Evolutionary conservation across 176 grass and related monocot species (phyloP).

Genomic region (Bothriochloa decipiens): DNA sequence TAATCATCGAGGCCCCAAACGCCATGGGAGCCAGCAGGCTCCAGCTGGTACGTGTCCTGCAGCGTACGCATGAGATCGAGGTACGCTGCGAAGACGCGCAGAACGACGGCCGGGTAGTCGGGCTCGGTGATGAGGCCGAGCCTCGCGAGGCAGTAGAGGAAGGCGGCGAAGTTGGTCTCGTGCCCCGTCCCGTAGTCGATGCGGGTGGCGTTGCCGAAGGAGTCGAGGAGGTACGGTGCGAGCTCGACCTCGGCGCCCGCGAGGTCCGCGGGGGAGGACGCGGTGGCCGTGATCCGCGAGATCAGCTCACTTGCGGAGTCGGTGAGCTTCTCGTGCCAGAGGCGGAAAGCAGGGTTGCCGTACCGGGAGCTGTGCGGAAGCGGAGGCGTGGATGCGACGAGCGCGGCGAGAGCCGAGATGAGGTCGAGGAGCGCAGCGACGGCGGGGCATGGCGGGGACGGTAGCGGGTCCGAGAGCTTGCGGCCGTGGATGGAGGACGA

Average conservation of each 20-base stretch:
- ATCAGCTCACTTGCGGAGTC: constrained; percentile 51
- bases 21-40: constrained; percentile 90
- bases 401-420: constrained; percentile 53
- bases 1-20: constrained; percentile 84
- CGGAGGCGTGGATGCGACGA: constrained; percentile 68
- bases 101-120: constrained; percentile 66
- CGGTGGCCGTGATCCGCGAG: constrained; percentile 45
- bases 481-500: constrained; percentile 69
- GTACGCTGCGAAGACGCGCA: constrained; percentile 64
- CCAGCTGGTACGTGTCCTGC: constrained; percentile 81
- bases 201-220: constrained; percentile 80
- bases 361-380: constrained; percentile 74
- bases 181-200: constrained; percentile 88
- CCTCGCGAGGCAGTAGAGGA: constrained; percentile 89
- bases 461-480: constrained; percentile 80
- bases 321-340: constrained; percentile 75
- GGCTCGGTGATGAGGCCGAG: constrained; percentile 71
- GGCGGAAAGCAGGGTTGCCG: constrained; percentile 85
- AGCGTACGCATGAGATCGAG: constrained; percentile 79
- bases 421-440: constrained; percentile 62
- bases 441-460: constrained; percentile 48
- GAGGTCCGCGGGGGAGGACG: constrained; percentile 45
- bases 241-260: constrained; percentile 62
- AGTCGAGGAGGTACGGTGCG: constrained; percentile 85
- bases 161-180: constrained; percentile 87